Percentiles rank a stretch among this genome's conserved stretches.
phyloP scores from a whole-genome alignment of 352 stramenopile species.

The Pseudoperonospora humuli region DNA sequence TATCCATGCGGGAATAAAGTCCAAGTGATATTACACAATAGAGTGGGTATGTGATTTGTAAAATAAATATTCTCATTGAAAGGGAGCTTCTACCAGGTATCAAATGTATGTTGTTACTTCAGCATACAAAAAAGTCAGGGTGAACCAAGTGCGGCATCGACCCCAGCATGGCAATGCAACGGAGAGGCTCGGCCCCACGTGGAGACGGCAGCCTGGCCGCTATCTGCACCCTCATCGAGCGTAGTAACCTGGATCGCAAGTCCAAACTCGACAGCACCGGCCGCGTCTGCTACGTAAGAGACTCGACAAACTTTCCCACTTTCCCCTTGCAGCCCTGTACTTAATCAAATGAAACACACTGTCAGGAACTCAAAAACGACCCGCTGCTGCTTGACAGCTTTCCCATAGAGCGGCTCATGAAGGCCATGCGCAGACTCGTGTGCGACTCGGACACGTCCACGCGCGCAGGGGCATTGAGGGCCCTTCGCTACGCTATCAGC shows the following conservation, averaged over 20 bases:
- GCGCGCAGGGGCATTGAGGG: conserved; percentile 62
- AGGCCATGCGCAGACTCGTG: conserved; percentile 66
- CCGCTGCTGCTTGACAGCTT: conserved; percentile 78
- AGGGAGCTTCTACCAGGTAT: no score
- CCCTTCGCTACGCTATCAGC: conserved; percentile 78
- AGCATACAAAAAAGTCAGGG: conserved; percentile 6
- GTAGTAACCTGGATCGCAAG: conserved; percentile 75
- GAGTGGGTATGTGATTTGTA: no score
- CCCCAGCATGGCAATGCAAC: conserved; percentile 24
- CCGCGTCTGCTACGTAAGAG: conserved; percentile 66
- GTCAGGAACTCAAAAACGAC: conserved; percentile 80
- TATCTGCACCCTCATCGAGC: conserved; percentile 81
- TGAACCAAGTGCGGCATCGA: no score
- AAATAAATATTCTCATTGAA: no score
- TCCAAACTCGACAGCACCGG: conserved; percentile 84
- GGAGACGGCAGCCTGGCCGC: conserved; percentile 54
- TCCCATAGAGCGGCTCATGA: conserved; percentile 72
- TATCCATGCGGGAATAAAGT: background rate
- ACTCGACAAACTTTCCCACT: background rate
- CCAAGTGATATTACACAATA: background rate
- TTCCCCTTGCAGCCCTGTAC: background rate
- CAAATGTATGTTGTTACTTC: no score
- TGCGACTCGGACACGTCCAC: conserved; percentile 76
- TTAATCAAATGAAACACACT: background rate
- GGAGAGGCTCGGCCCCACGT: conserved; percentile 28